Base-by-base conservation (phyloP, 371 early-diverging fungal species). In the Lichtheimia ramosa region DNA sequence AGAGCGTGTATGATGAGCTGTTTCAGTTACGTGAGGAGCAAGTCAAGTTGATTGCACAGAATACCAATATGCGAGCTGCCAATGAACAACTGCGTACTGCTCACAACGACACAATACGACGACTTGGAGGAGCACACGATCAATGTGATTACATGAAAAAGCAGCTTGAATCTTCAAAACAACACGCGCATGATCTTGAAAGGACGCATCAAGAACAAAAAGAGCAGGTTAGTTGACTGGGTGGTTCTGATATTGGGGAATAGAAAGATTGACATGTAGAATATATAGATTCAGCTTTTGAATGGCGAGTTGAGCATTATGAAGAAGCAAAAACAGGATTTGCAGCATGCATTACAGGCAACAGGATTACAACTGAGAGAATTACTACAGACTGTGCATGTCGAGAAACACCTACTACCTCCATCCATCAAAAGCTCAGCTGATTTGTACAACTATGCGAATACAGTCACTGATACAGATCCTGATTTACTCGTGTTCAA, bases 21-120 rank as follows among this genome's bases (percentile, higher is more conserved):
- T 46, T 46, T 46, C n/a, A 46, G n/a, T 21, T 46, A 21, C 46
- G 46, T 18, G 46, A 46, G 46, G 46, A n/a, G 46, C 46, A 46
- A 18, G 46, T 46, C 46, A 46, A 46, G 18, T 5, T 46, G n/a
- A n/a, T 46, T 21, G 21, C 46, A 18, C 46, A 46, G 2, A 46
- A 46, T 1, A 10, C n/a, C n/a, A 46, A 46, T 16, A n/a, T 46
- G 18, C 46, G 21, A 18, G 46, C 46, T 18, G 12, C 21, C 46
- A 18, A 46, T 46, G 7, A 46, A 46, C n/a, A 46, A 21, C 46
- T 46, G 5, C 34, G 10, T 10, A 2, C 34, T 4, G 10, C 10
- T 34, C 34, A 34, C 10, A 34, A 34, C 34, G 34, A 34, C 34
- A 34, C 34, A 34, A 8, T 8, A 10, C 34, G 34, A 34, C 34